These are phyloP conservation scores for Herpotrichia juniperi DNA, from an alignment of 2,329 filamentous ascomycete genomes.

Conservation along the genomic window DNA sequence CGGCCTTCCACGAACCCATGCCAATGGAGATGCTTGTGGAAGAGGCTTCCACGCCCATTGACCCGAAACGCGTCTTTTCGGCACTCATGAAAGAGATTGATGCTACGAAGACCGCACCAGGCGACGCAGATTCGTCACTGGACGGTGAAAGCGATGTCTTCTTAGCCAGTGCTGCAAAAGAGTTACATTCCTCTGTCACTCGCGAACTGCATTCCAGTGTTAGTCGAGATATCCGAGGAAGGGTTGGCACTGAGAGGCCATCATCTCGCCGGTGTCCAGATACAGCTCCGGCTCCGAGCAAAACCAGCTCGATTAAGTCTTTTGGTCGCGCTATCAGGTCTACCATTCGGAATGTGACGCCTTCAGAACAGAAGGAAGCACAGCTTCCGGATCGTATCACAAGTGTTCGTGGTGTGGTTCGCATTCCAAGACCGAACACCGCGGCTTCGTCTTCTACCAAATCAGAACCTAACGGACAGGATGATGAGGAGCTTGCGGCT, in stretches of 20 bases:
- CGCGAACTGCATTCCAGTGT: slow-evolving; percentile 20
- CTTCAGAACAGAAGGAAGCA: slow-evolving; percentile 21
- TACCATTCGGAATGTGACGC: slow-evolving; percentile 47
- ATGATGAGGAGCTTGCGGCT: neutral
- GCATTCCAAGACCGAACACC: slow-evolving; percentile 14
- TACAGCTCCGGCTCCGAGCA: slow-evolving; percentile 19
- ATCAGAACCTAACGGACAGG: slow-evolving; percentile 7
- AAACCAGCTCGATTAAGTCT: slow-evolving; percentile 33
- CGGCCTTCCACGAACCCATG: slow-evolving; percentile 40
- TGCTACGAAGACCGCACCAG: slow-evolving; percentile 16
- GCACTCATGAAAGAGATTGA: slow-evolving; percentile 44
- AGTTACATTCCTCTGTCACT: slow-evolving; percentile 11
- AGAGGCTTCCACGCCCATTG: slow-evolving; percentile 30
- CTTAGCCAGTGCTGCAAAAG: slow-evolving; percentile 26
- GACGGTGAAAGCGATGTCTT: slow-evolving; percentile 34
- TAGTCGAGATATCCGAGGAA: slow-evolving; percentile 12
- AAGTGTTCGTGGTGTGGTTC: slow-evolving; percentile 10
- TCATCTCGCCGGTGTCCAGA: slow-evolving; percentile 16
- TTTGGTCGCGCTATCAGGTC: slow-evolving; percentile 35
- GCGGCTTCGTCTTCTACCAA: slow-evolving; percentile 11
- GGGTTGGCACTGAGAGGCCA: slow-evolving; percentile 11
- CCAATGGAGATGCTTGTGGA: slow-evolving; percentile 34
- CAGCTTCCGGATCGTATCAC: slow-evolving; percentile 10
- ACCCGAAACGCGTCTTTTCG: slow-evolving; percentile 44
- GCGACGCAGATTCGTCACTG: neutral